These are phyloP conservation scores for Neurospora sp. DNA, from an alignment of 495 filamentous ascomycete genomes.

Conservation along the genomic window DNA sequence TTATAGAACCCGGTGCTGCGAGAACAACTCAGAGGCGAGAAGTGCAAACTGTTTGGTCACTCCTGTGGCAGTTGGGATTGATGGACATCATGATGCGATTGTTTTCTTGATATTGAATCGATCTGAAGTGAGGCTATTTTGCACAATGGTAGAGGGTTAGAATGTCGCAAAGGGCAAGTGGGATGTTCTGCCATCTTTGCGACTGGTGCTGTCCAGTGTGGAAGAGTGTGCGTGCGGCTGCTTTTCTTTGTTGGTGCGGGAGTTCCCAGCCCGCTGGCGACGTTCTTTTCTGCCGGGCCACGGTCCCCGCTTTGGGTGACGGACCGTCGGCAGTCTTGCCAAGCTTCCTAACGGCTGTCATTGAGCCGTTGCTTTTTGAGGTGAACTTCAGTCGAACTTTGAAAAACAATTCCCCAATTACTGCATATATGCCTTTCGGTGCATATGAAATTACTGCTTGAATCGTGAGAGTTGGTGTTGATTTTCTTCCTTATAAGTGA, in stretches of 20 bases:
- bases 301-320: background rate
- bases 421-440: background rate
- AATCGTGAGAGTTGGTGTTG: background rate
- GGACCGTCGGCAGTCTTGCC: background rate
- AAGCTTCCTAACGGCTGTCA: background rate
- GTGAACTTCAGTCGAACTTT: background rate
- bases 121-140: background rate
- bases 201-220: background rate
- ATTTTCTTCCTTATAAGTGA: background rate
- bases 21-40: background rate
- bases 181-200: background rate
- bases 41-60: conserved; percentile 3
- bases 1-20: background rate
- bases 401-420: background rate
- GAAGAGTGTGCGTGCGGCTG: background rate
- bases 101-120: background rate
- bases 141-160: background rate
- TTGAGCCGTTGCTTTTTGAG: background rate
- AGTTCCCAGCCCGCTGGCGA: background rate
- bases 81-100: background rate
- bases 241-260: background rate
- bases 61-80: background rate
- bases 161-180: background rate
- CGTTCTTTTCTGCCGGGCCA: background rate
- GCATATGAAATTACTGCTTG: background rate